Base-by-base conservation (phyloP, 1,284 basidiomycete species). In the Tetrapyrgos nigripes region DNA sequence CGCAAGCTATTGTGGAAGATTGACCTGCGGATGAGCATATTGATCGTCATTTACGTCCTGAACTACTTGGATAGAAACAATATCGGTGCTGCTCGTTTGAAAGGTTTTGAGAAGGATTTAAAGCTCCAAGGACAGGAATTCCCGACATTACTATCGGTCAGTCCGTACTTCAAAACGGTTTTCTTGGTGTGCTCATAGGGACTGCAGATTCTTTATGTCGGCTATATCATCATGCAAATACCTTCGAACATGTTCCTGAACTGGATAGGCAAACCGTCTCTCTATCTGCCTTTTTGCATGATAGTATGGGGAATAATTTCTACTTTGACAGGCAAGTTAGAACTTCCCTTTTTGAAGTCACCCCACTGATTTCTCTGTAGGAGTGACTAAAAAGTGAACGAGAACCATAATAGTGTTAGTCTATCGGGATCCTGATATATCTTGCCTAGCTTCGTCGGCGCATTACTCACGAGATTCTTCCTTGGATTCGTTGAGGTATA, bases 231-330 rank as follows among this genome's bases (percentile, higher is more conserved):
- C 43, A 54, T 54, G 53, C 89, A 92, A 69, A 82, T 91, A 53
- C 88, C 87, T 17, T 87, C 84, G 85, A 89, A 89, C 67, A 88
- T 89, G 83, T 80, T 88, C 60, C 71, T 91, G 57, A 87, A 91
- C 68, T 82, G 80, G 66, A 84, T 89, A 28, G 88, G 86, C 21
- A 83, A 81, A 58, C 91, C 91, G 1, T 90, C 88, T 0, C 64
- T 89, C 51, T 91, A 91, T 71, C 78, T 93, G 3, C 87, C 88
- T 0, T 62, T 66, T 31, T 89, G 87, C 63, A 91, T 93, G 84
- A 74, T 84, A 29, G 64, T 87, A 31, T 91, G 89, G 88, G 88
- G 88, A 2, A 74, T 76, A 45, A 84, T 91, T 31, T 88, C 85
- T 31, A 74, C 78, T 58, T 71, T 89, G 27, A 91, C 85, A 28